Evolutionary conservation across 176 grass and related monocot species (phyloP), one percentile per base, ranked within the genome.

Genomic region (Areca catechu): DNA sequence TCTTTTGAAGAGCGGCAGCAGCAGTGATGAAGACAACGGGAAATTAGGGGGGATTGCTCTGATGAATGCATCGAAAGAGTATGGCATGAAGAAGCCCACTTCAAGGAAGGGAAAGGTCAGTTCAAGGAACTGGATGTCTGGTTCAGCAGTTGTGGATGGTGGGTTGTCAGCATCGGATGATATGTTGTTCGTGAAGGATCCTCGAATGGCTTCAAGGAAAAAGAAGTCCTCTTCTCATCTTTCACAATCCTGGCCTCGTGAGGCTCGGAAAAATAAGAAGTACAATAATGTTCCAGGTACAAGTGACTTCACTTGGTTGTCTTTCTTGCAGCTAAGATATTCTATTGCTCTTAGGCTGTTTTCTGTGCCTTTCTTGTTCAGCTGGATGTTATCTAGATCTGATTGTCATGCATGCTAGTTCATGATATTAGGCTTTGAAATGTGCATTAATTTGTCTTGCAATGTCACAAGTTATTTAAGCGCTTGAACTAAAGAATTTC

Each of bases 21-120:
- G 4, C 54, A 9, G 7, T 16, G 3, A 24, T 17, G 85, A 71
- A 20, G 76, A 61, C 16, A 75, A 78, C 37, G 48, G 19, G 5
- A 68, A 77, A 25, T 69, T 95, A 22, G 83, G 84, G 48, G 86
- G 82, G 24, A 65, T 86, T 49, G 78, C 54, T 28, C 17, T 95
- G 50, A 89, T 90, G 86, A 55, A 65, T 68, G 82, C 71, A 29
- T 95, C 86, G 7, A 79, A 73, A 60, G 67, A 72, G 70, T 90
- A 89, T 25, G 85, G 90, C 18, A 95, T 90, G 82, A 89, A 86
- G 82, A 75, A 59, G 56, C 64, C 61, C 12, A 84, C 71, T 57
- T 83, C 61, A 3, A 58, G 62, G 2, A 54, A 20, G 27, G 15
- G 48, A 5, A 89, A 89, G 30, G 76, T 54, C 48, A 83, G 73